phyloP scores from a whole-genome alignment of 495 filamentous ascomycete species.

The Hypoxylon lienhwacheense region DNA sequence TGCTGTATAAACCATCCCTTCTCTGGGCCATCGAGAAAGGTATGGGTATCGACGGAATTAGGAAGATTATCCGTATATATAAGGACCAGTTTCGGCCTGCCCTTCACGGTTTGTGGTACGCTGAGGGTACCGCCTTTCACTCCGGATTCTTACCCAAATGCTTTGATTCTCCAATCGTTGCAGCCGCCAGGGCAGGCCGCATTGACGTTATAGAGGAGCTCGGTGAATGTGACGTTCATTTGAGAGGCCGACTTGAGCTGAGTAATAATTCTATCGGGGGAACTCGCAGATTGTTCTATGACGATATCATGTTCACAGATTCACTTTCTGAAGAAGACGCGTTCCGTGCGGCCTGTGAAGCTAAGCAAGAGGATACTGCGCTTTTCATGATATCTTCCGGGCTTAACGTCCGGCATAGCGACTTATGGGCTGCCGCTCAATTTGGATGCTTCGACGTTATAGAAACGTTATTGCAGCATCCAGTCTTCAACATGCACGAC shows the following conservation, averaged over 20 bases:
- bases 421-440: neutral
- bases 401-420: neutral
- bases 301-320: too few species aligned
- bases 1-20: neutral
- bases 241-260: neutral
- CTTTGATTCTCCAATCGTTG: slow-evolving; percentile 1
- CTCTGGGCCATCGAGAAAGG: slow-evolving; percentile 1
- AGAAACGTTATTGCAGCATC: neutral
- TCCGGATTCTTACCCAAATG: neutral
- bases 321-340: too few species aligned
- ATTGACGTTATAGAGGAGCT: slow-evolving; percentile 12
- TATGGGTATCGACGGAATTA: neutral
- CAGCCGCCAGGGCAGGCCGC: neutral
- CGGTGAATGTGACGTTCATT: neutral
- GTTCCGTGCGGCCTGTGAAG: neutral
- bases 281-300: too few species aligned
- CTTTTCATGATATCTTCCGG: slow-evolving; percentile 1
- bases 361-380: neutral
- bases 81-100: neutral
- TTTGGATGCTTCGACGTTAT: neutral
- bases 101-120: neutral
- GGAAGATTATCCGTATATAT: neutral
- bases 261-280: too few species aligned
- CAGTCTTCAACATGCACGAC: neutral
- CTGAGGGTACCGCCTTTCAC: neutral